phyloP scores from a whole-genome alignment of 768 basidiomycete genomes.

The Leccinum sublutescens region DNA sequence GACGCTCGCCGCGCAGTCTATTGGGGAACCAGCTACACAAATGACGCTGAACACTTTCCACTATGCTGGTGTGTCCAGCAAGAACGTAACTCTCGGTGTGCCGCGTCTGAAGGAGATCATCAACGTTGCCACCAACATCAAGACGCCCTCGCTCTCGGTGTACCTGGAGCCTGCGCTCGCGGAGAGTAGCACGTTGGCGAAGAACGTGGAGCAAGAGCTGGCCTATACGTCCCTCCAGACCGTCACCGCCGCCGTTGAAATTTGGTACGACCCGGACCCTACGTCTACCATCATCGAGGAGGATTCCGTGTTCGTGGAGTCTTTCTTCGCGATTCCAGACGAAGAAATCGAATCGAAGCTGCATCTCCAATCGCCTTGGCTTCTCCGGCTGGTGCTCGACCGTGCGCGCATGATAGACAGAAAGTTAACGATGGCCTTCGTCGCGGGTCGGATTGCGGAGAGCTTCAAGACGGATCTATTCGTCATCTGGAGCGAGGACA shows the following conservation, averaged over 20 bases:
- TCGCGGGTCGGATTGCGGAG: constrained; percentile 89
- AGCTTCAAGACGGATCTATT: constrained; percentile 95
- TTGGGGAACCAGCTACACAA: constrained; percentile 98
- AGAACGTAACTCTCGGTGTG: constrained; percentile 99
- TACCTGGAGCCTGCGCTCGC: constrained; percentile 77
- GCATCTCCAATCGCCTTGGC: constrained; percentile 93
- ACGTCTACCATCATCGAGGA: constrained; percentile 94
- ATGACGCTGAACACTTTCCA: constrained; percentile 99
- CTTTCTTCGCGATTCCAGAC: constrained; percentile 99
- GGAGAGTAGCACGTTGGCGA: constrained; percentile 60
- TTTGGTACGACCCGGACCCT: constrained; percentile 96
- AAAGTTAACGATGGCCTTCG: constrained; percentile 92
- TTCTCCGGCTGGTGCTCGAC: constrained; percentile 94
- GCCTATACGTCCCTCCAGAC: constrained; percentile 93
- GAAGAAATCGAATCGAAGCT: constrained; percentile 91
- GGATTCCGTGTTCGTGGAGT: constrained; percentile 92
- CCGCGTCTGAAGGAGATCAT: constrained; percentile 99
- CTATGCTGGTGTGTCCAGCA: constrained; percentile 99
- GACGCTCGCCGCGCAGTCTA: constrained; percentile 95
- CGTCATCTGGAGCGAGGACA: constrained; percentile 99
- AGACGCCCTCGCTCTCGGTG: constrained; percentile 94
- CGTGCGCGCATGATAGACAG: constrained; percentile 98
- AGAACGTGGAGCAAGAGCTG: constrained; percentile 89
- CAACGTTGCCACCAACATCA: constrained; percentile 98
- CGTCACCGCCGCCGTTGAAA: constrained; percentile 92